phyloP scores from a whole-genome alignment of 208 protist species.

The Trichomonas gallinae region DNA sequence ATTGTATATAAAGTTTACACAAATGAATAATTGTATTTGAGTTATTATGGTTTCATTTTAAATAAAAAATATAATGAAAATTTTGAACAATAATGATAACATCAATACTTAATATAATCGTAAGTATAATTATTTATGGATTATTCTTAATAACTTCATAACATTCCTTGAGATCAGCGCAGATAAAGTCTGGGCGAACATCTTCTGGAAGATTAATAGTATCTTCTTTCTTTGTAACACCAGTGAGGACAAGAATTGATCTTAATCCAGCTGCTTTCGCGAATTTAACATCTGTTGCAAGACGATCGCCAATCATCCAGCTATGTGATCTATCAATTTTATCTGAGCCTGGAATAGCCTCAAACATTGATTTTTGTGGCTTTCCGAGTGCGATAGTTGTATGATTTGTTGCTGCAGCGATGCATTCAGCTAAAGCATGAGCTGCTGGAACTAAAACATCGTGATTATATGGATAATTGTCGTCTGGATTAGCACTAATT shows the following conservation, averaged over 20 bases:
- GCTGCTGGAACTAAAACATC: not conserved
- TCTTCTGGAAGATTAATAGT: not conserved
- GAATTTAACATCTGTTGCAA: not conserved
- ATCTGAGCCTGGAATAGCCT: not conserved
- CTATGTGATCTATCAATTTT: not conserved
- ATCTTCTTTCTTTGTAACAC: not conserved
- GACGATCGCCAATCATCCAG: not conserved
- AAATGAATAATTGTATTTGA: too few species aligned
- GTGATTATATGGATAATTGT: not conserved
- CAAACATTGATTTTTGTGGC: not conserved
- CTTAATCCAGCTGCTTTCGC: not conserved
- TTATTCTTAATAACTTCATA: not conserved
- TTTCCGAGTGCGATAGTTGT: not conserved
- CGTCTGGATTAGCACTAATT: not conserved
- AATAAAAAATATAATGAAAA: too few species aligned
- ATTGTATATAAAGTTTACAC: too few species aligned
- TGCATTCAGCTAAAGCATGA: not conserved
- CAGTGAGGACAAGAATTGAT: not conserved
- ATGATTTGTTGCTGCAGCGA: not conserved
- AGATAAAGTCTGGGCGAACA: not conserved
- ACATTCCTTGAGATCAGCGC: not conserved
- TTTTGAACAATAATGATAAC: too few species aligned
- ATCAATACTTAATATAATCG: too few species aligned
- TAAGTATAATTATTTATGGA: too few species aligned
- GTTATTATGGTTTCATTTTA: too few species aligned